Conservation (phyloP, 805 yeast genomes). For the Brettanomyces sp. region DNA sequence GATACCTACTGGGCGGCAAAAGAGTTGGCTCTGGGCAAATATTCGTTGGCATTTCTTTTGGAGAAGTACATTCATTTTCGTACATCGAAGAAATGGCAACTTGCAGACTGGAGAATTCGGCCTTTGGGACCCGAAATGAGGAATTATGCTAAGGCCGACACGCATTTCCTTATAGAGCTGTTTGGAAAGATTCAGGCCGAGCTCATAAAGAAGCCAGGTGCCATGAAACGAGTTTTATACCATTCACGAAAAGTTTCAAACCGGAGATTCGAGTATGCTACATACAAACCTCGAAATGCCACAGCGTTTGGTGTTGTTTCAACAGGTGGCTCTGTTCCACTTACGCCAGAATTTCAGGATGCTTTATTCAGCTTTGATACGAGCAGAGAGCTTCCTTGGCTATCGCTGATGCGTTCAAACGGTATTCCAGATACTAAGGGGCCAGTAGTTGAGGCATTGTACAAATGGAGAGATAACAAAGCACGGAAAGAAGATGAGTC, state of each 20-base stretch:
- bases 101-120: slow-evolving; percentile 93
- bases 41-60: slow-evolving; percentile 74
- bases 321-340: slow-evolving; percentile 22
- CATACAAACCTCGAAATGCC: slow-evolving; percentile 39
- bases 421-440: slow-evolving; percentile 48
- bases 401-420: slow-evolving; percentile 49
- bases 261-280: slow-evolving; percentile 73
- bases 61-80: slow-evolving; percentile 74
- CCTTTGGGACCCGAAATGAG: slow-evolving; percentile 72
- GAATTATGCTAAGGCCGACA: slow-evolving; percentile 88
- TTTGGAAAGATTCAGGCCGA: slow-evolving; percentile 64
- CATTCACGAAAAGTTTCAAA: slow-evolving; percentile 74
- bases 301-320: slow-evolving; percentile 19
- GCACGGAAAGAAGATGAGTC: slow-evolving; percentile 83
- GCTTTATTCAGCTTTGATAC: slow-evolving; percentile 27
- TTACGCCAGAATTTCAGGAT: slow-evolving; percentile 10
- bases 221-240: slow-evolving; percentile 50
- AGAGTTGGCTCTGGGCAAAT: slow-evolving; percentile 68
- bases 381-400: slow-evolving; percentile 53
- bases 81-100: slow-evolving; percentile 88
- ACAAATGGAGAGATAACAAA: slow-evolving; percentile 71
- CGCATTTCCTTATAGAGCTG: slow-evolving; percentile 80
- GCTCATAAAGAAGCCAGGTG: slow-evolving; percentile 37
- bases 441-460: slow-evolving; percentile 50
- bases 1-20: slow-evolving; percentile 90